These are phyloP conservation scores for Fusarium subglutinans DNA, from an alignment of 2,329 filamentous ascomycete species.

Conservation along the genomic window DNA sequence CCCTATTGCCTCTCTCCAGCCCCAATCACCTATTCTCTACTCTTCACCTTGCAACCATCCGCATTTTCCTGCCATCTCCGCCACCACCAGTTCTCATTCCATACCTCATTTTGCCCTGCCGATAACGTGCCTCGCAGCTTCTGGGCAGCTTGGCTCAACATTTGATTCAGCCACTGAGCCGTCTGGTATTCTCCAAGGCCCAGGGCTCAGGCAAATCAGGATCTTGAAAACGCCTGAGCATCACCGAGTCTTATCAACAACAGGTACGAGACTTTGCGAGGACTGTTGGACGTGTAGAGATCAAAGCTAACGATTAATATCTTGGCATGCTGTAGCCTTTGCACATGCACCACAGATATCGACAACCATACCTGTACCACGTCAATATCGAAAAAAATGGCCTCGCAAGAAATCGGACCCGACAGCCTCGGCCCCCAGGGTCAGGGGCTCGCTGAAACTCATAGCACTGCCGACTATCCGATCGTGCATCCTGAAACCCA, in stretches of 20 bases:
- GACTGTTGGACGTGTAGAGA: accelerated
- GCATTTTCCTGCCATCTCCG: background rate
- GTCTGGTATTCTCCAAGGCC: background rate
- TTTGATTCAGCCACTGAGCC: background rate
- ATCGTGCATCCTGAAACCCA: background rate
- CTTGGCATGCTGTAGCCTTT: background rate
- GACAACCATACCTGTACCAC: accelerated
- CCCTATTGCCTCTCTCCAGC: too few relatives aligned
- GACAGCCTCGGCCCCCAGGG: background rate
- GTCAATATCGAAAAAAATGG: background rate
- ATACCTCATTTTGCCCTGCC: background rate
- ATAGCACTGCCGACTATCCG: background rate
- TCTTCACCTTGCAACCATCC: background rate
- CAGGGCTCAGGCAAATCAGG: background rate
- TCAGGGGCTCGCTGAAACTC: background rate
- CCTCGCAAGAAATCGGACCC: accelerated
- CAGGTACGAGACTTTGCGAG: background rate
- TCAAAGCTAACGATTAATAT: background rate
- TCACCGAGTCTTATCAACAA: background rate
- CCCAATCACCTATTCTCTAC: background rate
- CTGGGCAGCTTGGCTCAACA: background rate
- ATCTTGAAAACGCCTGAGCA: background rate
- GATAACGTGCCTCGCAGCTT: background rate
- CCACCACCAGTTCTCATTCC: accelerated
- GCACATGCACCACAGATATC: too few relatives aligned